Base-by-base conservation (phyloP, 129 eudicot species). In the Pseudognaphalium luteoalbum region DNA sequence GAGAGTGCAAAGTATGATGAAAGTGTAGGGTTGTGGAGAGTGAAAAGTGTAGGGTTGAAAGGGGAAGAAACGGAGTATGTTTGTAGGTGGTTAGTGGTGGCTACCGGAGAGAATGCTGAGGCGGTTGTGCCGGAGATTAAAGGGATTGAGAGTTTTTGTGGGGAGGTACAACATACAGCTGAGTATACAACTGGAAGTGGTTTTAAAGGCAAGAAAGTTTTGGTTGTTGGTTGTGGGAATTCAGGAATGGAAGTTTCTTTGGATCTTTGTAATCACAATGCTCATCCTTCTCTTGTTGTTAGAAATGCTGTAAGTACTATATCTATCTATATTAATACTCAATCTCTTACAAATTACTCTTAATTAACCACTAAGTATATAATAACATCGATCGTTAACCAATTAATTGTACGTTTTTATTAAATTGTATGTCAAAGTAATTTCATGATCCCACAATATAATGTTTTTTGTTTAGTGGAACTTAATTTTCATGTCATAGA, bases 61-160 rank as follows among this genome's bases (percentile, higher is more conserved):
- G 70, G 70, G 67, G 87, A 72, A 61, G 78, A 72, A 82, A 75
- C 35, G 78, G 97, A 94, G 86, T 94, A 91, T 37, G 92, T 87
- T 20, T 84, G 93, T 35, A 74, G 93, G 88, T 94, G 99, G 99
- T 44, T 94, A 84, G 78, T 94, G 59, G 99, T 84, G 83, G 99
- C 99, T 1, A 94, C 99, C 19, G 99, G 99, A 47, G 99, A 94
- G 76, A 94, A 94, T 87, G 99, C 99, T 19, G 97, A 94, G 88
- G 92, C 84, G 33, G 86, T 91, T 69, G 81, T 81, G 83, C 99
- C 99, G 65, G 72, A 77, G 52, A 87, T 94, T 2, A 87, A 83
- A 77, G 99, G 99, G 75, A 51, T 86, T 77, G 87, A 60, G 70
- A 82, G 85, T 60, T 94, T 91, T 71, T 73, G 84, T 0, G 96